Base-by-base conservation (phyloP, 805 yeast species). In the Candida argentea region DNA sequence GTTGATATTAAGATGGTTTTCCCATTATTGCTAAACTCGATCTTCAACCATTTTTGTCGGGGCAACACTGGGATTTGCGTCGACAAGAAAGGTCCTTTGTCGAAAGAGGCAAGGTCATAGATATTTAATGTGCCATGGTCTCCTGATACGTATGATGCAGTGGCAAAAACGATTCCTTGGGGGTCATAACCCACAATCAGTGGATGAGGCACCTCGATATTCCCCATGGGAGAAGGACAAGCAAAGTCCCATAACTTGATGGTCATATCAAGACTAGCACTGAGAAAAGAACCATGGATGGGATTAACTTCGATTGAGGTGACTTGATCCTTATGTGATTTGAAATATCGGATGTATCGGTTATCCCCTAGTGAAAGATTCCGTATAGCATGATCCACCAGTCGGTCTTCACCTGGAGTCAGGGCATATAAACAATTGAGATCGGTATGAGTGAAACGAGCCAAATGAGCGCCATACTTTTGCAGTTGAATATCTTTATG, bases 391-490 rank as follows among this genome's bases (percentile, higher is more conserved):
- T 82, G 73, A 37, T 83, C 87, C 27, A 72, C 76, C n/a, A 44
- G 53, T 7, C 27, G 14, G 14, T 30, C 40, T 5, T 36, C 44
- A 3, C 44, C 30, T 5, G 65, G 65, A 0, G 97, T 85, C 4
- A 95, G 81, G 1, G 93, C 86, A 47, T 81, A 83, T 10, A 89
- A 62, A 43, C 91, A 78, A 41, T 76, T 75, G 32, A 70, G 65
- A 25, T 74, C 76, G 24, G 70, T 66, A 44, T 80, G 93, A 1
- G 95, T 76, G 50, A 91, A 91, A 25, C 74, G 65, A 3, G 95
- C 95, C 21, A 83, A 55, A 44, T 84, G 86, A 32, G 86, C 82
- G 1, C 98, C 98, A 43, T 91, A 91, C 47, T 91, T 91, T 55
- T 86, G 87, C 16, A 91, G 77, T 34, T 72, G 77, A 6, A 83